Evolutionary conservation across 495 filamentous ascomycete species (phyloP), one percentile per base, ranked within the genome.

Genomic region (Lasiosphaeris hirsuta): DNA sequence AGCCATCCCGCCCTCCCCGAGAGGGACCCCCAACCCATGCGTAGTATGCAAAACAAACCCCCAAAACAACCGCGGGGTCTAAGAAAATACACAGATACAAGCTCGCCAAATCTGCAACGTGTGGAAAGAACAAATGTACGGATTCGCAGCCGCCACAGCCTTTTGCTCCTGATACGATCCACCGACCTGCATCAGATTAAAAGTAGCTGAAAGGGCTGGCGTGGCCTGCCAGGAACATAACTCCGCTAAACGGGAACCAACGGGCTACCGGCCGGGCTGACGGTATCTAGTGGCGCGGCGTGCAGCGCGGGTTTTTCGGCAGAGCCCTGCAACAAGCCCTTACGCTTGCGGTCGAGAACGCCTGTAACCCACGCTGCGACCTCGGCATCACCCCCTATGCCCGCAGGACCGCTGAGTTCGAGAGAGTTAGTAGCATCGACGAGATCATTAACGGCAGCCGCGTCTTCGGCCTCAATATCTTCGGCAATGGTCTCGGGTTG

Each of bases 401-500:
- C 58, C 17, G 81, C 68, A 59, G 74, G 63, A 17, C 68, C 69
- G 39, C 69, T 73, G 43, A 75, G 62, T 37, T 72, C 68, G 10
- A 83, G 66, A 19, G 75, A 64, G 13, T 65, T 69, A 39, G 78
- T 72, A 10, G 72, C 70, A 15, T 72, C 73, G 34, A 71, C 78
- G 15, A 82, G 74, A 17, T 69, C 72, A 50, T 80, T 81, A 33
- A 72, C 67, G 10, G 73, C 69, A 14, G 71, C 77, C 38, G 79
- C 77, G 7, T 72, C 72, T 30, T 75, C 83, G 36, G 82, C 84
- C 64, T 90, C 87, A 30, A 86, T 84, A 56, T 86, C 86, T 64
- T 92, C 89, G 3, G 81, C 71, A 63, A 96, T 96, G 4, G 86
- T 89, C 36, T 84, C 81, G n/a, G 93, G 93, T 56, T 91, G 89